Conservation (phyloP, 2,329 filamentous ascomycete species). For the Diplocarpon mali region DNA sequence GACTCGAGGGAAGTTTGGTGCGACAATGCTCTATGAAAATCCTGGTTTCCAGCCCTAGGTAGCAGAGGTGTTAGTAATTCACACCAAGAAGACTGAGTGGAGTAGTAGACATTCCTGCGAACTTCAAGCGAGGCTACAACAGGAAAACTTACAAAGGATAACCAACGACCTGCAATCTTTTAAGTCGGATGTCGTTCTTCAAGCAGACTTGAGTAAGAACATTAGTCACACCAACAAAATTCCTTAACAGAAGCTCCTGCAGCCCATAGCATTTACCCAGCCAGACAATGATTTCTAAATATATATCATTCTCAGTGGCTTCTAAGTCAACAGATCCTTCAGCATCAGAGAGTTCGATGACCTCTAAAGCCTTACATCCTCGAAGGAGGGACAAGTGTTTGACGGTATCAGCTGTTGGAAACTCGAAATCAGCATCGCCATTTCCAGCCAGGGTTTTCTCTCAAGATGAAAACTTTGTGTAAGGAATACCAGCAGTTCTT, state of each 20-base stretch:
- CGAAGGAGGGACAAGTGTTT: constrained; percentile 37
- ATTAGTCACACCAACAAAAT: constrained; percentile 40
- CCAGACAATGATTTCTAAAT: constrained; percentile 39
- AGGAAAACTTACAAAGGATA: constrained; percentile 26
- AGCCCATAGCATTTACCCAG: constrained; percentile 41
- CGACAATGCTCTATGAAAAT: constrained; percentile 41
- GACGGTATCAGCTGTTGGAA: constrained; percentile 30
- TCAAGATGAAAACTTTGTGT: too few species aligned
- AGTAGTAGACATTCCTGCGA: too few species aligned
- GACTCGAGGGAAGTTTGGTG: constrained; percentile 37
- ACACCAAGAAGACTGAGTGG: too few species aligned
- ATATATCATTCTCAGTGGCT: constrained; percentile 39
- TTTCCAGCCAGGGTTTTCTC: too few species aligned
- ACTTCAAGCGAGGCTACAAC: too few species aligned
- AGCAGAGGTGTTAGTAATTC: too few species aligned
- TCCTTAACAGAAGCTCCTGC: constrained; percentile 37
- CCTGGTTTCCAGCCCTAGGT: constrained; percentile 34
- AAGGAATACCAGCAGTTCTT: too few species aligned
- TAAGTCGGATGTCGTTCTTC: constrained; percentile 36
- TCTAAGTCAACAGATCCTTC: constrained; percentile 36
- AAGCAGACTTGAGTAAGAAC: constrained; percentile 39
- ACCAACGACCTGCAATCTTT: constrained; percentile 36
- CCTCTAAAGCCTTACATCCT: constrained; percentile 37
- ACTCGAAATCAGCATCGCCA: too few species aligned
- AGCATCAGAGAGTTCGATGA: constrained; percentile 35